These are phyloP conservation scores for Exophiala viscosa DNA, from an alignment of 2,329 filamentous ascomycete genomes.

Conservation along the genomic window DNA sequence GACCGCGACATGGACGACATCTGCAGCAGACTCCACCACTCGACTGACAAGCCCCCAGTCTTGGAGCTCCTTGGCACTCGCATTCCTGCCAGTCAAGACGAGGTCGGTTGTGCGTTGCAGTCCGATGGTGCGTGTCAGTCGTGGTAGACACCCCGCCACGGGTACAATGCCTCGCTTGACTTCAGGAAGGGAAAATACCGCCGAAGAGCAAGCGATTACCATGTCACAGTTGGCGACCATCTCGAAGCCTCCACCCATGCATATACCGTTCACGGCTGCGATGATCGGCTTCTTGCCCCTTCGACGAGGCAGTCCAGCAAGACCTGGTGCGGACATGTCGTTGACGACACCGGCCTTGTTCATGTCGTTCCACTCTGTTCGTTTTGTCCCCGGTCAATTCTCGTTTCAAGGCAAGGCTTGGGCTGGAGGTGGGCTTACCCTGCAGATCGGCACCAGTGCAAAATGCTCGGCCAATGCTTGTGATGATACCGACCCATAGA, in stretches of 20 bases:
- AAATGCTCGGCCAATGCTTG: slow-evolving; percentile 41
- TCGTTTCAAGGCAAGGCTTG: not conserved
- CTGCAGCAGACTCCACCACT: slow-evolving; percentile 36
- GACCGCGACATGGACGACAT: slow-evolving; percentile 45
- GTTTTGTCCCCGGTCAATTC: slow-evolving; percentile 18
- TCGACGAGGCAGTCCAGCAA: slow-evolving; percentile 47
- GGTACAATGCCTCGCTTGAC: slow-evolving; percentile 67
- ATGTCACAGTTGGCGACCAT: slow-evolving; percentile 71
- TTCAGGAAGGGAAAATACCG: slow-evolving; percentile 66
- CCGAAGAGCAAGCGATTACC: slow-evolving; percentile 56
- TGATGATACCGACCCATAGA: slow-evolving; percentile 41
- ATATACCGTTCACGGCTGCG: slow-evolving; percentile 70
- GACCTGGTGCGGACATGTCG: slow-evolving; percentile 32
- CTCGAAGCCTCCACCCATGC: slow-evolving; percentile 72
- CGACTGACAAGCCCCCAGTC: slow-evolving; percentile 64
- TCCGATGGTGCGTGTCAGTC: slow-evolving; percentile 64
- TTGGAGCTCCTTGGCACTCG: slow-evolving; percentile 57
- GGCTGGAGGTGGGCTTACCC: slow-evolving; percentile 34
- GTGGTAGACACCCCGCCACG: slow-evolving; percentile 65
- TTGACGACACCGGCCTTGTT: slow-evolving; percentile 20
- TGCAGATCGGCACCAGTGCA: slow-evolving; percentile 46
- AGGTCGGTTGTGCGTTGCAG: slow-evolving; percentile 67
- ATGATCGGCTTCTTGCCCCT: slow-evolving; percentile 69
- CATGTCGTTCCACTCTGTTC: slow-evolving; percentile 21
- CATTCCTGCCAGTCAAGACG: slow-evolving; percentile 59